Percentiles rank a stretch among this genome's conserved stretches.
These are phyloP conservation scores for Zizania latifolia DNA, from an alignment of 176 grass and related monocot species.

Conservation along the genomic window DNA sequence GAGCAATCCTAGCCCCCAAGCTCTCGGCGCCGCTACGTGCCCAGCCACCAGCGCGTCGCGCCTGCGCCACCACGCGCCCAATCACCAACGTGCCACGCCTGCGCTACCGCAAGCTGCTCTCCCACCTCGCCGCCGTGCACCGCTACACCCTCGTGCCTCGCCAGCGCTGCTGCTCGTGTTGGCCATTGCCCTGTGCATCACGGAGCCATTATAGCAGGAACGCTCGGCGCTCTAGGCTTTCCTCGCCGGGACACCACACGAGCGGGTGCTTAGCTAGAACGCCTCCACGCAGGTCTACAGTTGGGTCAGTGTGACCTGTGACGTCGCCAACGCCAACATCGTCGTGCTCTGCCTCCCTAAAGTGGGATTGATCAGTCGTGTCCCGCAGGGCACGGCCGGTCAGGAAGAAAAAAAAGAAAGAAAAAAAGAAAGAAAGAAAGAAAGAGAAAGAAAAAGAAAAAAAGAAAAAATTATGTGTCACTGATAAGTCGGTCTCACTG, in stretches of 20 bases:
- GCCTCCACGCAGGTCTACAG: slow-evolving; percentile 37
- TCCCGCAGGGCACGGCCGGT: slow-evolving; percentile 38
- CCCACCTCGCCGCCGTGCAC: too few species aligned
- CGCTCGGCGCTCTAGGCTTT: slow-evolving; percentile 43
- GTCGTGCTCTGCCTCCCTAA: slow-evolving; percentile 52
- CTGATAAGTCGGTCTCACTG: too few species aligned
- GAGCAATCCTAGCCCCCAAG: slow-evolving; percentile 32
- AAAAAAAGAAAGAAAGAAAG: too few species aligned
- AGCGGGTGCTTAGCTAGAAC: slow-evolving; percentile 48
- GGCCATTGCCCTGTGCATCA: neutral
- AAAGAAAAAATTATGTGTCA: too few species aligned
- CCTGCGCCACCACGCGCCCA: too few species aligned
- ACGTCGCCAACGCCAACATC: slow-evolving; percentile 39
- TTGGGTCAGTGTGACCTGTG: slow-evolving; percentile 69
- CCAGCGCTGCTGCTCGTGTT: neutral
- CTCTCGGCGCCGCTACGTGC: slow-evolving; percentile 37
- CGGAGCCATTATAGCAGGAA: slow-evolving; percentile 47
- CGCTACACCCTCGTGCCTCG: too few species aligned
- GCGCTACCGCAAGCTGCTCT: too few species aligned
- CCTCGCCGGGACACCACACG: slow-evolving; percentile 46
- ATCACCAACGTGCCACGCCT: too few species aligned
- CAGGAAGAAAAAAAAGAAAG: too few species aligned
- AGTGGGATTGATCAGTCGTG: slow-evolving; percentile 50
- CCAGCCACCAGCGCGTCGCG: too few species aligned
- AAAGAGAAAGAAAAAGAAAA: too few species aligned